Base-by-base conservation (phyloP, 257 asterid species). In the Capsicum pubescens region DNA sequence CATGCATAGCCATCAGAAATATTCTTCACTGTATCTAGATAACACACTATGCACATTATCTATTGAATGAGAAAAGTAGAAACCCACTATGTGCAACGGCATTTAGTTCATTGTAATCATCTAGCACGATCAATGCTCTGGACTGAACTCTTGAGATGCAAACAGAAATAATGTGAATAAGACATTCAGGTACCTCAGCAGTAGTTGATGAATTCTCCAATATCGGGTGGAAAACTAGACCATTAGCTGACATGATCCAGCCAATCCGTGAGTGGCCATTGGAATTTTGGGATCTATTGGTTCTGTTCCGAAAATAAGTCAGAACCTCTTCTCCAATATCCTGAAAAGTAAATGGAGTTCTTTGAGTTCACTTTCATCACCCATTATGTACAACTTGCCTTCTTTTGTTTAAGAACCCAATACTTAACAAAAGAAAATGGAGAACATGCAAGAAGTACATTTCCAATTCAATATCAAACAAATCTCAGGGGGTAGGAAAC, bases 301-400 rank as follows among this genome's bases (percentile, higher is more conserved):
- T 39, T 1, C 15, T 69, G 68, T 46, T 61, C 42, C 15, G 80
- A 35, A 82, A n/a, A 54, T 35, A 32, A 32, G 68, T 67, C 55
- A 54, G 39, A 52, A 82, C 9, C 8, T 32, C 50, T 10, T 82
- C 69, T 35, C 26, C 80, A 16, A 82, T 16, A 26, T 52, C 80
- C 69, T 82, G 76, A 14, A 82, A 66, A 56, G 9, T 39, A 74
- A 82, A 48, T 15, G 80, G 64, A 11, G 54, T 66, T 64, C 32
- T 21, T 44, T 46, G 11, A 50, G 58, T 46, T 39, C 46, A 66
- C 39, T 46, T 36, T 48, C 1, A 48, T 52, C 78, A 36, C 76
- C n/a, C 11, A 36, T 12, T 35, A 68, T 14, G 19, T 68, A 39
- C 54, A 15, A 1, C 76, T 36, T 35, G 50, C 52, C 13, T 66